Evolutionary conservation across 1,284 basidiomycete species (phyloP).

Genomic region (Veloboletus limbatus): DNA sequence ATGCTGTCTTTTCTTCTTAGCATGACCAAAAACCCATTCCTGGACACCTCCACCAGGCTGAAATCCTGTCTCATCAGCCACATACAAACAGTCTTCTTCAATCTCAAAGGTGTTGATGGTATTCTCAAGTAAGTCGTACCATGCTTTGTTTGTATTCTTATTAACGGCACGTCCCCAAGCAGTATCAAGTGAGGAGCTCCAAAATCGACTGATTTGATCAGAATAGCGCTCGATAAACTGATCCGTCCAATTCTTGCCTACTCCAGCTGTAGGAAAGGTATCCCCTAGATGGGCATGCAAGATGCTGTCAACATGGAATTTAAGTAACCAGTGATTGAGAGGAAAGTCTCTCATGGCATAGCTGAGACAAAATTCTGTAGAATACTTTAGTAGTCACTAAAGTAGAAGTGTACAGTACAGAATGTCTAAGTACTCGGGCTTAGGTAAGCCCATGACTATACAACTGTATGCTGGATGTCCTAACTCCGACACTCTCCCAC

Average conservation of each 20-base stretch:
- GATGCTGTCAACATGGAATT: neutral
- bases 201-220: neutral
- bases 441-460: too few relatives aligned
- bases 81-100: constrained; percentile 1
- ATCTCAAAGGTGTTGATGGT: neutral
- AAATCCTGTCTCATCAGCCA: constrained; percentile 5
- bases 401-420: too few relatives aligned
- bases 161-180: neutral
- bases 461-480: too few relatives aligned
- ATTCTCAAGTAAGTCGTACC: neutral
- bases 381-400: too few relatives aligned
- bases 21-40: neutral
- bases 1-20: constrained; percentile 1
- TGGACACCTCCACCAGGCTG: neutral
- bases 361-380: neutral
- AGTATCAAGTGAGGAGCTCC: neutral
- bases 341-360: neutral
- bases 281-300: neutral
- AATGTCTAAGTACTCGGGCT: too few relatives aligned
- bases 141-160: constrained; percentile 1
- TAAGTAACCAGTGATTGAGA: neutral
- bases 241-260: neutral
- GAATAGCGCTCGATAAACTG: neutral
- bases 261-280: neutral
- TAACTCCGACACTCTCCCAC: too few relatives aligned